These are phyloP conservation scores for Lentinula aciculospora DNA, from an alignment of 768 basidiomycete genomes.

Conservation along the genomic window DNA sequence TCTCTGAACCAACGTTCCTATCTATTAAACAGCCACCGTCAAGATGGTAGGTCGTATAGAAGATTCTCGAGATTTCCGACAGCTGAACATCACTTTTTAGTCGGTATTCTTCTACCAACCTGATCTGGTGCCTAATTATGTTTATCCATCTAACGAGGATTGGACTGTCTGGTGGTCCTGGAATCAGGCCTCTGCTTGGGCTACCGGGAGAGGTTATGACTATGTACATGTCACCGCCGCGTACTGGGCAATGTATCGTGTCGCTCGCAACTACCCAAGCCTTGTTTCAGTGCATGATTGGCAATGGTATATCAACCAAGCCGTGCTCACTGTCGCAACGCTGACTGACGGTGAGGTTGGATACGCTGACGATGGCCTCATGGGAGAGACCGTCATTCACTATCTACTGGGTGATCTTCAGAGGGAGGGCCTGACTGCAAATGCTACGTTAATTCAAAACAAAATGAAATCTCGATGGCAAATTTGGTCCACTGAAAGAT, in stretches of 20 bases:
- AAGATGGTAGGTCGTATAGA: constrained; percentile 33
- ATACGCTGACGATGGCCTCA: constrained; percentile 40
- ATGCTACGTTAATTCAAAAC: constrained; percentile 40
- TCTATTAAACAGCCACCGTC: constrained; percentile 33
- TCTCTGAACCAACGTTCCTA: background rate
- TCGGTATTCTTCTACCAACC: constrained; percentile 51
- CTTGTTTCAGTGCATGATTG: constrained; percentile 41
- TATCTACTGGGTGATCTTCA: constrained; percentile 44
- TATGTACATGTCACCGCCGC: constrained; percentile 43
- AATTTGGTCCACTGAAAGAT: constrained; percentile 42
- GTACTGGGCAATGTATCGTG: constrained; percentile 54
- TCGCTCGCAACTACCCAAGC: constrained; percentile 50
- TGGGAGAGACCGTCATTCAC: constrained; percentile 52
- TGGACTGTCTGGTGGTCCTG: constrained; percentile 58
- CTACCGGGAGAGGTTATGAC: constrained; percentile 37
- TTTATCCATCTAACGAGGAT: constrained; percentile 39
- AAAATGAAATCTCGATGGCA: constrained; percentile 40
- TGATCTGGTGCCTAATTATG: constrained; percentile 34
- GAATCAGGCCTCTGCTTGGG: constrained; percentile 42
- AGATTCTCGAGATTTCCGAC: background rate
- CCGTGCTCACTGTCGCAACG: constrained; percentile 38
- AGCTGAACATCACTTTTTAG: constrained; percentile 17
- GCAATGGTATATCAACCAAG: constrained; percentile 56
- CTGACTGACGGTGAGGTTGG: constrained; percentile 44
- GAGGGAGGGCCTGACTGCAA: constrained; percentile 42